Percentiles rank a stretch among this genome's conserved stretches.
phyloP scores from a whole-genome alignment of 2,329 filamentous ascomycete species.

The Aspergillus oerlinghausenensis region DNA sequence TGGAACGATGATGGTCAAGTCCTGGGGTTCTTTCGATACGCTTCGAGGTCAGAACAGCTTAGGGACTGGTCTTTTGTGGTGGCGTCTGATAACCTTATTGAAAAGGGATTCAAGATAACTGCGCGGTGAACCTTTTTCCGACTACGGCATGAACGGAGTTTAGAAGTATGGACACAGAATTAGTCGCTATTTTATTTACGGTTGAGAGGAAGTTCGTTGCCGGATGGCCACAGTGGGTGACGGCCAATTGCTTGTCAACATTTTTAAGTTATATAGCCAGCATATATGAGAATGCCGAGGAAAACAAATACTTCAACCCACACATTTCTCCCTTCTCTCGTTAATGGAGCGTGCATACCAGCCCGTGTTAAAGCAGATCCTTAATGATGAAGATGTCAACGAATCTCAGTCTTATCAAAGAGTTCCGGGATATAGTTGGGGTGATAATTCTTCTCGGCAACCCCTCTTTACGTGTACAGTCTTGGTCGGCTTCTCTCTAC shows the following conservation, averaged over 20 bases:
- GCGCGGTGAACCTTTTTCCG: too few species aligned
- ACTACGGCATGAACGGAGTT: too few species aligned
- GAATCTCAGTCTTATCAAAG: conserved; percentile 8
- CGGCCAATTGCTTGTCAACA: too few species aligned
- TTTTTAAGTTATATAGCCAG: too few species aligned
- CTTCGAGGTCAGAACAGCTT: conserved; percentile 6
- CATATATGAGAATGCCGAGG: too few species aligned
- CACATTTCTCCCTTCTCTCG: too few species aligned
- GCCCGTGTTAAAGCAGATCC: conserved; percentile 18
- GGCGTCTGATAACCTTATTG: conserved; percentile 7
- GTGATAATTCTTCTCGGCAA: conserved; percentile 18
- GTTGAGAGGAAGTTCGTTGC: too few species aligned
- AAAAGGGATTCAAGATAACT: not conserved
- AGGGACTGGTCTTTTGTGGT: conserved; percentile 10
- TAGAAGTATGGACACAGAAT: too few species aligned
- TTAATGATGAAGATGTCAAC: conserved; percentile 6
- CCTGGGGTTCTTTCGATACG: conserved; percentile 12
- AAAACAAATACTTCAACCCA: too few species aligned
- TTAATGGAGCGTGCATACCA: conserved; percentile 23
- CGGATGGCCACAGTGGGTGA: too few species aligned
- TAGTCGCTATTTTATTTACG: too few species aligned
- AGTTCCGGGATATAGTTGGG: conserved; percentile 19
- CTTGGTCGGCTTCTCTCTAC: conserved; percentile 11
- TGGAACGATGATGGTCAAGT: conserved; percentile 8
- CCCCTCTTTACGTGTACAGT: conserved; percentile 17